Evolutionary conservation across 768 basidiomycete species (phyloP), one percentile per base, ranked within the genome.

Genomic region (Gelatoporia subvermispora): DNA sequence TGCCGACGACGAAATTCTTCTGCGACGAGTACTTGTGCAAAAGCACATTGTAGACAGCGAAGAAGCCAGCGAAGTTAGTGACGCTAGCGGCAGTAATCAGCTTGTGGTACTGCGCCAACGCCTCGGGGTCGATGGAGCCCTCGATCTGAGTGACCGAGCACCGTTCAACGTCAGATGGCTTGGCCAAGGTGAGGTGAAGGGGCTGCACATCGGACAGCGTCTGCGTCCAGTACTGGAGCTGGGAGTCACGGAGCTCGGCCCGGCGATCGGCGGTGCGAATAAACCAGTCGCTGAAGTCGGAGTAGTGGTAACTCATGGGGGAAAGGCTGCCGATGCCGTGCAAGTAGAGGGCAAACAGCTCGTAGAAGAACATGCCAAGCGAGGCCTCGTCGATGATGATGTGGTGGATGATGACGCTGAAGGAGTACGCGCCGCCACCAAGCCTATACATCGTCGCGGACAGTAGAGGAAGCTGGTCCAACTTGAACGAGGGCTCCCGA

Each of bases 21-120:
- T 65, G 64, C 13, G 57, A 50, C n/a, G 64, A 65, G 49, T 65
- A 65, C 17, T 65, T 65, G 58, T 65, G 59, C 42, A 65, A 60
- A 13, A 65, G 62, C n/a, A 65, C n/a, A 9, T 65, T 65, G 43
- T 65, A 65, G 3, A 57, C 63, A 1, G 63, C 64, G 25, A 65
- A 65, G 52, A 65, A 65, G 13, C 59, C 64, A 40, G 63, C 61
- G 25, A 65, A 65, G 3, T 59, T 50, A 1, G 63, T 65, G 20
- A 56, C 58, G 9, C 45, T 51, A 3, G 48, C 43, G 15, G 54
- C 52, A 2, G 51, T 43, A 37, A 61, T 46, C 24, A 62, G 13
- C 15, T 59, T 54, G 20, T 50, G 18, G 54, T 63, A 64, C 41
- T 50, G 37, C 44, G 53, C 41, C 16, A 53, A 50, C 18, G 54